Conservation (phyloP, 306 rosid species). For the Lithocarpus polystachyus region DNA sequence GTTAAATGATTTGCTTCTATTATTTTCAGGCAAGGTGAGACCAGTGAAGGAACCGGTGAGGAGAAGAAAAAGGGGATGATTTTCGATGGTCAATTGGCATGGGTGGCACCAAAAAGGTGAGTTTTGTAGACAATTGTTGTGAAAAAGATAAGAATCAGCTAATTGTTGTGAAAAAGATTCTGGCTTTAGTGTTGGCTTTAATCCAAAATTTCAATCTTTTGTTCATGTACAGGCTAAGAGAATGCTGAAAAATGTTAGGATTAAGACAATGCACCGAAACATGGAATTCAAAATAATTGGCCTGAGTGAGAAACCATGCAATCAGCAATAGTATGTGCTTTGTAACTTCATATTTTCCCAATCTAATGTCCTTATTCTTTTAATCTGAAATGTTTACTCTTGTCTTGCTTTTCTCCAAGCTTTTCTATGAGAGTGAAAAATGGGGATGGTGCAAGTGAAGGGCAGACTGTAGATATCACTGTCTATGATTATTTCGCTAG, state of each 20-base stretch:
- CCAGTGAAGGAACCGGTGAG: no score
- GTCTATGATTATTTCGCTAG: slow-evolving; percentile 69
- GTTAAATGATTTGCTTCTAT: no score
- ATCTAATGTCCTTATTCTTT: slow-evolving; percentile 12
- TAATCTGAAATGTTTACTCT: slow-evolving; percentile 1
- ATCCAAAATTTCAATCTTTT: slow-evolving; percentile 11
- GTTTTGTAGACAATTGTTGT: no score
- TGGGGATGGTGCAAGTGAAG: slow-evolving; percentile 34
- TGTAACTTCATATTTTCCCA: slow-evolving; percentile 2
- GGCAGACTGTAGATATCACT: slow-evolving; percentile 58
- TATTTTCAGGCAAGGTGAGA: no score
- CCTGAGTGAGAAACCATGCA: slow-evolving; percentile 87
- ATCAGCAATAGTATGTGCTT: slow-evolving; percentile 68
- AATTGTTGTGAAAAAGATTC: slow-evolving; percentile 16
- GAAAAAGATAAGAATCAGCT: slow-evolving; percentile 58
- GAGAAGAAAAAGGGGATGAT: no score
- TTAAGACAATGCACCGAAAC: slow-evolving; percentile 55
- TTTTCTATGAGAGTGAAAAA: slow-evolving; percentile 71
- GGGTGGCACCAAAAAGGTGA: no score
- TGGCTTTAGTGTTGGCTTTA: slow-evolving; percentile 17
- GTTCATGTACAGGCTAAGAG: slow-evolving; percentile 62
- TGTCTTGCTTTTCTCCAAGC: slow-evolving; percentile 36
- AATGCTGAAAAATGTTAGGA: slow-evolving; percentile 79
- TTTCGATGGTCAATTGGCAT: no score
- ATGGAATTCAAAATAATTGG: slow-evolving; percentile 73